Evolutionary conservation across 495 filamentous ascomycete genomes (phyloP).

Genomic region (Lichina pygmaea): DNA sequence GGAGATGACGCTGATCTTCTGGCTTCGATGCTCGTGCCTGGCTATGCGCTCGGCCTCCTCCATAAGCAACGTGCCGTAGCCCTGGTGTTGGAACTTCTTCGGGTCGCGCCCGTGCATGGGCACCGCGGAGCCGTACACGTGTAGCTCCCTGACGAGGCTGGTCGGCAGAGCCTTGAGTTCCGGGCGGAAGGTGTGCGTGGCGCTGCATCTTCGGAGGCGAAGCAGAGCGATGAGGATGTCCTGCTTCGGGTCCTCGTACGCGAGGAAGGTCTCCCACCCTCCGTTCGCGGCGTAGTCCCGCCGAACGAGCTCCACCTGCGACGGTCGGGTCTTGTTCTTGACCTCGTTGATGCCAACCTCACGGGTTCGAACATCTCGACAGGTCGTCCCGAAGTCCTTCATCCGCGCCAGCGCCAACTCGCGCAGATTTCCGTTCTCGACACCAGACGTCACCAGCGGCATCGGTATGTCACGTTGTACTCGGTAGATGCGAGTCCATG

Average conservation of each 20-base stretch:
- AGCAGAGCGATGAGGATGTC: slow-evolving; percentile 89
- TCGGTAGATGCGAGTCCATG: slow-evolving; percentile 96
- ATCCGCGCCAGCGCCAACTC: slow-evolving; percentile 80
- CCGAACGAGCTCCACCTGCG: slow-evolving; percentile 88
- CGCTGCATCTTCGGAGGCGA: slow-evolving; percentile 68
- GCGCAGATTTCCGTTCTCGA: slow-evolving; percentile 91
- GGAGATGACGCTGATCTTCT: slow-evolving; percentile 85
- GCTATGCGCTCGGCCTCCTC: slow-evolving; percentile 93
- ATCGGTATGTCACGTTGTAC: slow-evolving; percentile 97
- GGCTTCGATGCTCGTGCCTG: slow-evolving; percentile 71
- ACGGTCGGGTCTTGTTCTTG: slow-evolving; percentile 90
- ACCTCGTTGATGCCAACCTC: slow-evolving; percentile 98
- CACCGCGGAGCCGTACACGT: slow-evolving; percentile 90
- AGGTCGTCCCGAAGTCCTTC: slow-evolving; percentile 96
- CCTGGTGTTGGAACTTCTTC: slow-evolving; percentile 93
- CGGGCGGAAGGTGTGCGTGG: slow-evolving; percentile 67
- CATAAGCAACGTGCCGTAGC: slow-evolving; percentile 89
- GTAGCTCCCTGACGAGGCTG: slow-evolving; percentile 76
- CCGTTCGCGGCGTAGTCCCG: slow-evolving; percentile 86
- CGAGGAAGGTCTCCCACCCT: slow-evolving; percentile 94
- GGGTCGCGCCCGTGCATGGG: slow-evolving; percentile 83
- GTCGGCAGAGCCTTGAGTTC: slow-evolving; percentile 71
- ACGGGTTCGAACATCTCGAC: slow-evolving; percentile 88
- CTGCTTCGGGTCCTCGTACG: slow-evolving; percentile 95
- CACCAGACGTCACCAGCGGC: slow-evolving; percentile 87